These are phyloP conservation scores for Poa pratensis DNA, from an alignment of 176 grass and related monocot species.

Conservation along the genomic window DNA sequence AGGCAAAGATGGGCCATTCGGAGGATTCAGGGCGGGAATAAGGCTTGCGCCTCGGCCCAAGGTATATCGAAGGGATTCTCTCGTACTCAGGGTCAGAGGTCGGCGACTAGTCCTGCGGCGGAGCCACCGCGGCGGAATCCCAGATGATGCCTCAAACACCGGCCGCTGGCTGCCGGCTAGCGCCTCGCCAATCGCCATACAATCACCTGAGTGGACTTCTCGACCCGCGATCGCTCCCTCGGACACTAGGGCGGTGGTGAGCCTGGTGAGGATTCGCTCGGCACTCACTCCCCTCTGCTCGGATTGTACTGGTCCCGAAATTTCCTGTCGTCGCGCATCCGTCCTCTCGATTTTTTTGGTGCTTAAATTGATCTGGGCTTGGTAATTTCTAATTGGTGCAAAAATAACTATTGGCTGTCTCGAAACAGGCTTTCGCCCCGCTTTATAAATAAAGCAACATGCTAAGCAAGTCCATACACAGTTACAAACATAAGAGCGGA, in stretches of 20 bases:
- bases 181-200: not conserved
- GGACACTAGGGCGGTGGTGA: not conserved
- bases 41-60: not conserved
- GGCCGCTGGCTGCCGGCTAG: not conserved
- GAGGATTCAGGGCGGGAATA: not conserved
- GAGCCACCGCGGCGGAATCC: not conserved
- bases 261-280: conserved; percentile 12
- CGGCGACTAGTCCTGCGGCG: not conserved
- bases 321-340: not conserved
- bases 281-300: not conserved
- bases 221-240: not conserved
- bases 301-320: not conserved
- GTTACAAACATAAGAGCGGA: no score
- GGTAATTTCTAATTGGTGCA: not conserved
- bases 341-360: not conserved
- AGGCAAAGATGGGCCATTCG: not conserved
- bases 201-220: not conserved
- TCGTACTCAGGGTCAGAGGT: not conserved
- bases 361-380: not conserved
- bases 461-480: no score
- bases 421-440: no score
- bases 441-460: no score
- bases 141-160: not conserved
- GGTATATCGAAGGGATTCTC: not conserved
- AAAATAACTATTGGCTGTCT: no score